Base-by-base conservation (phyloP, 1,284 basidiomycete genomes). In the Anthracocystis setariae region DNA sequence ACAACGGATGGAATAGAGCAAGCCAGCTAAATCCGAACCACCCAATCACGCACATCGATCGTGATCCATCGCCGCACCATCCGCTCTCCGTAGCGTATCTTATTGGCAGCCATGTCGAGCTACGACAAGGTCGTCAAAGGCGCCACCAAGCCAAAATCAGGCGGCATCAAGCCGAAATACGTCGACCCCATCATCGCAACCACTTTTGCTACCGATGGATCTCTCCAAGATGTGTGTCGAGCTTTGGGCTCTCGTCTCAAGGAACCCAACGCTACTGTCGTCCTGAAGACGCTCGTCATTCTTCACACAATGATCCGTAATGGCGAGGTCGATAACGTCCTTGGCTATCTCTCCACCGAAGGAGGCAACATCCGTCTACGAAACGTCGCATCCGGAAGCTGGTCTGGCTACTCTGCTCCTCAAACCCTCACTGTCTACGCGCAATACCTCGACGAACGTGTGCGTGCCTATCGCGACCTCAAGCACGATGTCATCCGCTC, bases 241-340 rank as follows among this genome's bases (percentile, higher is more conserved):
- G 90, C 94, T 1, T 87, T 98, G 33, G 86, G 90, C 2, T 88
- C 90, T 18, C 88, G 93, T 35, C 88, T 99, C 65, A 87, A 91
- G 32, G 95, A 99, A 78, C 90, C 93, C 21, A 97, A 95, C 83
- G 89, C 89, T 29, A 89, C 93, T 50, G 93, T 95, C 81, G 94
- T 93, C 17, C 96, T 98, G 89, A 98, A 98, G 81, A 92, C 94
- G 0, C 86, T 98, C 74, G 90, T 98, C 78, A 92, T 96, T 7
- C 86, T 98, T 20, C 95, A 99, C 83, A 93, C 90, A 29, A 92
- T 98, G 90, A 92, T 98, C 80, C 89, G 94, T 27, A 92, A 93
- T 64, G 94, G 94, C 17, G 88, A 92, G 13, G 94, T 94, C 15
- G 93, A 97, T 85, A 91, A 93, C 76, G 89, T 98, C 8, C 88